A percentile compares a stretch with the other conserved stretches of the same genome.
These are phyloP conservation scores for Cutaneotrichosporon sp. DNA, from an alignment of 1,284 basidiomycete species.

Conservation along the genomic window DNA sequence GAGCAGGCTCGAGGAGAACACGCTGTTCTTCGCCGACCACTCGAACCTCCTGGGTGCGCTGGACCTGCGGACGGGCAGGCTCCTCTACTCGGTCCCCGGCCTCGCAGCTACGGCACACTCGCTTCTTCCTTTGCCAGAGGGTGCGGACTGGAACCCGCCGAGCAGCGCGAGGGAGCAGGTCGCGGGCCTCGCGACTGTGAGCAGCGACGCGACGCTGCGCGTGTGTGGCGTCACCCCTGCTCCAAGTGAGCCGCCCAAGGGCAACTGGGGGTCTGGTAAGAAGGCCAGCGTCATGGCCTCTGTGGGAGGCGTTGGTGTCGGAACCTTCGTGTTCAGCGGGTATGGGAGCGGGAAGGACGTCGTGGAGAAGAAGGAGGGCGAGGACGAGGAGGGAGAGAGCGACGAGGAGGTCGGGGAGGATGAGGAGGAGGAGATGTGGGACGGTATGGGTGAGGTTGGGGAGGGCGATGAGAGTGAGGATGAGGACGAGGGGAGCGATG, in stretches of 20 bases:
- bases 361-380: constrained; percentile 24
- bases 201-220: constrained; percentile 59
- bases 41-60: constrained; percentile 68
- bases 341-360: constrained; percentile 57
- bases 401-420: constrained; percentile 39
- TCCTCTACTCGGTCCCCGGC: constrained; percentile 66
- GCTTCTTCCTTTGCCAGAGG: constrained; percentile 36
- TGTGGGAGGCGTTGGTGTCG: constrained; percentile 64
- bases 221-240: constrained; percentile 68
- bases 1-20: constrained; percentile 37
- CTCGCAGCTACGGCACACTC: constrained; percentile 43
- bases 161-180: constrained; percentile 2
- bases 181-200: constrained; percentile 41
- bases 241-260: constrained; percentile 59
- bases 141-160: constrained; percentile 9
- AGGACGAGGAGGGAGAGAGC: constrained; percentile 25
- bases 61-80: constrained; percentile 71
- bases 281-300: constrained; percentile 70
- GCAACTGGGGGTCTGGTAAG: constrained; percentile 60
- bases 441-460: constrained; percentile 29
- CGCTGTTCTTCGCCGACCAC: constrained; percentile 73
- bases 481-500: constrained; percentile 38
- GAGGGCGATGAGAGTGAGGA: constrained; percentile 36
- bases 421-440: constrained; percentile 38
- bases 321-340: constrained; percentile 60